These are phyloP conservation scores for Hansenula anomala DNA, from an alignment of 1,139 yeast genomes.

Conservation along the genomic window DNA sequence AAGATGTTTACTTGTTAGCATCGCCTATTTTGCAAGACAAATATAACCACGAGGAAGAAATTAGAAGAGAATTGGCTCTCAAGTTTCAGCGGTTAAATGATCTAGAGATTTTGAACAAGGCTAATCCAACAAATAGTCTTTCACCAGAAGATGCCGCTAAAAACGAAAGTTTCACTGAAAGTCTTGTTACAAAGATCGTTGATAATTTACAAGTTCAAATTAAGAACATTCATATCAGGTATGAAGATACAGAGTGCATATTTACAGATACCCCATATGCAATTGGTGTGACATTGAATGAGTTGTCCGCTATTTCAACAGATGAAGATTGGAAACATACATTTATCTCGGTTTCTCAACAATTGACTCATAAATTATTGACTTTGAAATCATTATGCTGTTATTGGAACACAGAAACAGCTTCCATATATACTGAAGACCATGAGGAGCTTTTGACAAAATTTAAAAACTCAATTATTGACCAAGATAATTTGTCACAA, in stretches of 20 bases:
- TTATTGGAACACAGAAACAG: constrained; percentile 79
- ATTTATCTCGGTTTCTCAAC: constrained; percentile 69
- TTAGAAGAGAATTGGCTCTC: constrained; percentile 54
- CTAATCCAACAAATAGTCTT: constrained; percentile 33
- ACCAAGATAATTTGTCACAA: constrained; percentile 25
- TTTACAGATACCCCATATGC: constrained; percentile 74
- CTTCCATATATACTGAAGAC: constrained; percentile 42
- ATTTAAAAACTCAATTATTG: constrained; percentile 34
- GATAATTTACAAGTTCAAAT: constrained; percentile 94
- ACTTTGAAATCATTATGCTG: constrained; percentile 71
- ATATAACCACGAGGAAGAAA: constrained; percentile 64
- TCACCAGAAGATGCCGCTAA: constrained; percentile 40
- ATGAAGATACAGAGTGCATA: constrained; percentile 65
- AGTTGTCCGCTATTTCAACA: constrained; percentile 88
- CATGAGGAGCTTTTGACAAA: constrained; percentile 37
- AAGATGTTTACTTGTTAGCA: constrained; percentile 82
- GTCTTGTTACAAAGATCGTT: constrained; percentile 80
- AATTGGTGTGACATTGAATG: constrained; percentile 76
- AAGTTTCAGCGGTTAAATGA: constrained; percentile 67
- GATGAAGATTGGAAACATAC: constrained; percentile 83
- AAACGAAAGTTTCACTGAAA: constrained; percentile 81
- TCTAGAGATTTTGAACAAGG: constrained; percentile 55
- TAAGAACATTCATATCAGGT: constrained; percentile 84
- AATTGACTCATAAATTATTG: constrained; percentile 70
- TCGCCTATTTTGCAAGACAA: constrained; percentile 57